Base-by-base conservation (phyloP, 2,329 filamentous ascomycete species). In the Curvularia eragrostidis region DNA sequence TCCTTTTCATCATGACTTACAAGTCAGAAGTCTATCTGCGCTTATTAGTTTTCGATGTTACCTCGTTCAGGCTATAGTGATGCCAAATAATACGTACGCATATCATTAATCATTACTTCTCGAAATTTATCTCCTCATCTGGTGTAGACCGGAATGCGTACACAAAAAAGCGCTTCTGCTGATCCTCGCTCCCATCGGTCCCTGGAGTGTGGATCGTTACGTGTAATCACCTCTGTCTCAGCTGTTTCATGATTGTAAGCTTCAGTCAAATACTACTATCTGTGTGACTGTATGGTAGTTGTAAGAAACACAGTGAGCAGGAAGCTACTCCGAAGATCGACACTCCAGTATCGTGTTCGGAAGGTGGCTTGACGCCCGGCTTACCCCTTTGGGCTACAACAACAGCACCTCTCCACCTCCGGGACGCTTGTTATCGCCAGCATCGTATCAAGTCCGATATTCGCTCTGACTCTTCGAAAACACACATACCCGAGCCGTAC, bases 381-480 rank as follows among this genome's bases (percentile, higher is more conserved):
- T 63, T 64, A 43, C 62, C 60, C 24, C 44, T 61, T 63, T 52
- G 19, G 48, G 54, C 38, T 47, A 44, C 32, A 21, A 30, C 42
- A 46, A 49, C 21, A n/a, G n/a, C n/a, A 39, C n/a, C 47, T 19
- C 48, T 58, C 50, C 39, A 26, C 47, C 34, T 48, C 52, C 43
- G 34, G 15, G 23, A 53, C 21, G 54, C 48, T 42, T n/a, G n/a
- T 48, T 48, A 56, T 52, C 52, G 39, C 24, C 9, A 46, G 21
- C 39, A 18, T 28, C 23, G n/a, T 26, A 24, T 39, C 19, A 43
- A 28, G 52, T 48, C 52, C 48, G 53, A 56, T 56, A 5, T 32
- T 56, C 53, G 53, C 48, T 48, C 10, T 23, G 21, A 21, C 32
- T 32, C 21, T 36, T 48, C 18, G 47, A 26, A 38, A 3, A n/a